Conservation (phyloP, 768 basidiomycete genomes). For the Panaeolus papilionaceus region DNA sequence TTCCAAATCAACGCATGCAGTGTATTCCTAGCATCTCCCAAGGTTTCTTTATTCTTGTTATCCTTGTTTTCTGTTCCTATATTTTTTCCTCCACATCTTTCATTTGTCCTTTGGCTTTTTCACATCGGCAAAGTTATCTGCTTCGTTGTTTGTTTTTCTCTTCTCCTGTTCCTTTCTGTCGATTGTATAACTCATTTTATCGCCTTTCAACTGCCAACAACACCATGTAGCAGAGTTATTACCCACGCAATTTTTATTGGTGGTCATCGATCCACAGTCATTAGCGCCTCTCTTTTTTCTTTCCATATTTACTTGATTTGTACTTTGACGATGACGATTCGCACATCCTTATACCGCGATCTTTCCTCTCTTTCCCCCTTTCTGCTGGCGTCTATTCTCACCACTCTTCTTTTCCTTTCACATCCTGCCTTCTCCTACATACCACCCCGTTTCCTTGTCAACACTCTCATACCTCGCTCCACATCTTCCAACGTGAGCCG, state of each 20-base stretch:
- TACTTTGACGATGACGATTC: constrained; percentile 3
- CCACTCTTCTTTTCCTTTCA: not conserved
- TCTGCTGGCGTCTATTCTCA: not conserved
- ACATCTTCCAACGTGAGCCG: not conserved
- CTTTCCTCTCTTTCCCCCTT: not conserved
- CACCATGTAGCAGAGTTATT: constrained; percentile 9
- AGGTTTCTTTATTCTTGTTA: constrained; percentile 20
- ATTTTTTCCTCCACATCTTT: constrained; percentile 19
- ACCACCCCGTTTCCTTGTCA: not conserved
- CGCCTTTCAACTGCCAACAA: not conserved
- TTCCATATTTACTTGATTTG: constrained; percentile 3
- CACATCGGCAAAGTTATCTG: constrained; percentile 7
- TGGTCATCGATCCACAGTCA: not conserved
- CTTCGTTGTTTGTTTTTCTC: constrained; percentile 12
- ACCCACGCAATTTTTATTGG: constrained; percentile 9
- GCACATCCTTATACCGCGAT: not conserved
- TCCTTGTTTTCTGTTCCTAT: constrained; percentile 16
- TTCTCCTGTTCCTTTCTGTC: constrained; percentile 1
- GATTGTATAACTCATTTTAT: constrained; percentile 16
- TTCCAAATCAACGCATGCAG: constrained; percentile 32
- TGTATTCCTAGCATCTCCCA: constrained; percentile 33
- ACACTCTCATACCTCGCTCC: not conserved
- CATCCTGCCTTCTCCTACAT: not conserved
- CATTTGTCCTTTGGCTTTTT: constrained; percentile 7
- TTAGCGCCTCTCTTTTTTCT: not conserved